A percentile compares a stretch with the other conserved stretches of the same genome.
These are phyloP conservation scores for Ganoderma leucocontextum DNA, from an alignment of 1,284 basidiomycete species.

Conservation along the genomic window DNA sequence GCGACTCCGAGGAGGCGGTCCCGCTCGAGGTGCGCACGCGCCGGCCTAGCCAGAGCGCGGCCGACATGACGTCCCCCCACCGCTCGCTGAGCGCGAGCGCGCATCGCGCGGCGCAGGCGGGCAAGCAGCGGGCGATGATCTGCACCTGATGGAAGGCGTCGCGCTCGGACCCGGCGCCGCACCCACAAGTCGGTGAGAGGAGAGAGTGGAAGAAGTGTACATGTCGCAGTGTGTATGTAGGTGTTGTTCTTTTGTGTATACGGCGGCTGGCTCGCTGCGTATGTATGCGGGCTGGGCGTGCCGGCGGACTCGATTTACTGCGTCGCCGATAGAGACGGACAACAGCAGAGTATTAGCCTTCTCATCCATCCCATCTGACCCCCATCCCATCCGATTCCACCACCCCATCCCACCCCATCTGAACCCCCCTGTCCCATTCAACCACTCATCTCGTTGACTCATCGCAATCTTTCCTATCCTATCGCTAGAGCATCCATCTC, in stretches of 20 bases:
- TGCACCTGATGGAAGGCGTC: conserved; percentile 30
- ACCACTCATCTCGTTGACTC: conserved; percentile 12
- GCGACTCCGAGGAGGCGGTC: conserved; percentile 38
- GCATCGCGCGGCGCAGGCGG: conserved; percentile 23
- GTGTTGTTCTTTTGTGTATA: conserved; percentile 4
- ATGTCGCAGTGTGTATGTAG: conserved; percentile 2
- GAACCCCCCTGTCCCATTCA: neutral
- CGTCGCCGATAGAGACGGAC: conserved; percentile 35
- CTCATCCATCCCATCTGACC: conserved; percentile 8
- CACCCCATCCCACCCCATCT: conserved; percentile 9
- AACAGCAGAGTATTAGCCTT: conserved; percentile 16
- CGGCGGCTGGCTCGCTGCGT: conserved; percentile 10
- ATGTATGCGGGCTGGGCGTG: conserved; percentile 11
- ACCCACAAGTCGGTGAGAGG: neutral
- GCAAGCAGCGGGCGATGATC: conserved; percentile 35
- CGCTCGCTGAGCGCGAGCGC: conserved; percentile 27
- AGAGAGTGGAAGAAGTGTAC: neutral
- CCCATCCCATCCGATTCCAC: conserved; percentile 14
- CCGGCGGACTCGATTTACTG: conserved; percentile 31
- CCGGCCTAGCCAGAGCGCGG: conserved; percentile 37
- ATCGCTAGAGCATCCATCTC: conserved; percentile 26
- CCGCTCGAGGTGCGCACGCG: conserved; percentile 43
- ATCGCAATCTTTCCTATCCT: conserved; percentile 16
- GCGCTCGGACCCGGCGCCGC: no score
- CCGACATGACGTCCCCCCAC: conserved; percentile 34